These are phyloP conservation scores for Parietichytrium sp. DNA, from an alignment of 108 stramenopile genomes.

Conservation along the genomic window DNA sequence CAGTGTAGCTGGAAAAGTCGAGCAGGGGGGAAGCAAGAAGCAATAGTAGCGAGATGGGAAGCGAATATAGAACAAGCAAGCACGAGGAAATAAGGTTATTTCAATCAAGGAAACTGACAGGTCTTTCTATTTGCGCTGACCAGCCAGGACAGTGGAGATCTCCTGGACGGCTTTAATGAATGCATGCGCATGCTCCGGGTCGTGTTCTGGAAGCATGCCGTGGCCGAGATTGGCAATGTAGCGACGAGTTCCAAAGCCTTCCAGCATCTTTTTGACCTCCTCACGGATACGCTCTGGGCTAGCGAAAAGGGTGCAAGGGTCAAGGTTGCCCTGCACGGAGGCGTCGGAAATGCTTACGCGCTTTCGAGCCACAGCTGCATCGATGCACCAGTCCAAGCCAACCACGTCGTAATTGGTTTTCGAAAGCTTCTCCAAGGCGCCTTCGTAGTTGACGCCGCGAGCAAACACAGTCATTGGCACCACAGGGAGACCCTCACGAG, in stretches of 20 bases:
- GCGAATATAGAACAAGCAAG: too few species aligned
- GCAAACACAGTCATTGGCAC: constrained; percentile 97
- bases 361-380: constrained; percentile 39
- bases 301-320: constrained; percentile 38
- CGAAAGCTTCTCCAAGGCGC: constrained; percentile 77
- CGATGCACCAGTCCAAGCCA: constrained; percentile 81
- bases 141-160: constrained; percentile 21
- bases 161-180: constrained; percentile 43
- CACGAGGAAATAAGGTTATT: too few species aligned
- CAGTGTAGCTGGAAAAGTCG: too few species aligned
- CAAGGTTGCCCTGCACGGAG: constrained; percentile 42
- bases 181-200: constrained; percentile 34
- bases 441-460: constrained; percentile 78
- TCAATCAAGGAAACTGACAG: too few species aligned
- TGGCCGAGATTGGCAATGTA: constrained; percentile 41
- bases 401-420: constrained; percentile 74
- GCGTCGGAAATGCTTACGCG: neutral
- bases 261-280: neutral
- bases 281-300: neutral
- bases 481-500: constrained; percentile 63
- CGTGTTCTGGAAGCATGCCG: constrained; percentile 37
- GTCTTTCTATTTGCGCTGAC: too few species aligned
- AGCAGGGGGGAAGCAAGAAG: too few species aligned
- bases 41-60: too few species aligned
- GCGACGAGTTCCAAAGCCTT: constrained; percentile 30